Evolutionary conservation across 106 monocot genomes (phyloP).

Genomic region (Apostasia shenzhenica): DNA sequence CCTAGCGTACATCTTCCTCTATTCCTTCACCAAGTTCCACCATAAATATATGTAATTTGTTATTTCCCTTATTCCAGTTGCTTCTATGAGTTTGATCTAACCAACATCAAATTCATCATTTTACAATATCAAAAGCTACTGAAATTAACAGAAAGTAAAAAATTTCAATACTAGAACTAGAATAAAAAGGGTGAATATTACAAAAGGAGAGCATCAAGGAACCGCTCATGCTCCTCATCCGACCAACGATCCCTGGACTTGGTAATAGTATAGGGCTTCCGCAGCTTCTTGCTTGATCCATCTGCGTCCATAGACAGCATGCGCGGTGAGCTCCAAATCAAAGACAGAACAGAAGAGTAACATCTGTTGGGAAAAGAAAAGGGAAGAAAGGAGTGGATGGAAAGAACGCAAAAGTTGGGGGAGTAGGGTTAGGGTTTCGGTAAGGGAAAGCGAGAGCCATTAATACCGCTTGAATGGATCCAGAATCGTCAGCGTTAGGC

Average conservation of each 20-base stretch:
- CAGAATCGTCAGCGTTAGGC: constrained; percentile 9
- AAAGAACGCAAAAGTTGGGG: not conserved
- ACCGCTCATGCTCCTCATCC: constrained; percentile 30
- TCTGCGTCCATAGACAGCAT: constrained; percentile 16
- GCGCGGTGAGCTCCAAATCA: constrained; percentile 2
- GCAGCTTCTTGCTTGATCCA: constrained; percentile 19
- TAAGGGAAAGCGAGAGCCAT: not conserved
- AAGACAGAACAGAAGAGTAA: not conserved
- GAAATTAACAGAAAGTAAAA: not conserved
- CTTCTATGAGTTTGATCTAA: too few species aligned
- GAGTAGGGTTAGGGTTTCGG: constrained; percentile 5
- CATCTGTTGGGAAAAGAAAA: constrained; percentile 3
- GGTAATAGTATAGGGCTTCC: constrained; percentile 28
- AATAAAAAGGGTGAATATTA: constrained; percentile 1
- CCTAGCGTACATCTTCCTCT: too few species aligned
- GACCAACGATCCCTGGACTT: constrained; percentile 26
- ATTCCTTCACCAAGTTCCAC: too few species aligned
- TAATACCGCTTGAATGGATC: constrained; percentile 1
- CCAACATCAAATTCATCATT: too few species aligned
- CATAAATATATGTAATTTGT: too few species aligned
- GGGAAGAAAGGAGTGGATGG: not conserved
- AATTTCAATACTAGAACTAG: not conserved
- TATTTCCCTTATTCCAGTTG: too few species aligned
- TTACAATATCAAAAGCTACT: too few species aligned
- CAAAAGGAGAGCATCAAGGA: constrained; percentile 23